Evolutionary conservation across 768 basidiomycete genomes (phyloP).

Genomic region (Dendrothele bispora): DNA sequence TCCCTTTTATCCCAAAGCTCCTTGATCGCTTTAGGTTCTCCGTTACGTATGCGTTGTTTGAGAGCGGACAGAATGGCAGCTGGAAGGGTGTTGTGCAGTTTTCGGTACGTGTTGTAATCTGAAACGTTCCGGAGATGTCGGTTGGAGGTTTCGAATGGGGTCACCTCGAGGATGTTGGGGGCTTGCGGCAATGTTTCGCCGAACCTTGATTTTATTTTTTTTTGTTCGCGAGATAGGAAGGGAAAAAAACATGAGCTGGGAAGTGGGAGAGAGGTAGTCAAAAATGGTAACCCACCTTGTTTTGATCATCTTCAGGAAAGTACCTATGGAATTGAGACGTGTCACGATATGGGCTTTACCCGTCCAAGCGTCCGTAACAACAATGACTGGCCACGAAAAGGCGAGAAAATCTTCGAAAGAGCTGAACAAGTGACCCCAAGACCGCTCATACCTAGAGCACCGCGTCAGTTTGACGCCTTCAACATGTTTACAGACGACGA

Average conservation of each 20-base stretch:
- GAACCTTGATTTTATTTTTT: no score
- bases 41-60: constrained; percentile 62
- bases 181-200: constrained; percentile 74
- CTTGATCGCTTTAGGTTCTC: constrained; percentile 63
- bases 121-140: constrained; percentile 72
- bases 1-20: constrained; percentile 70
- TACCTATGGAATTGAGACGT: constrained; percentile 65
- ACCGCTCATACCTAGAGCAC: constrained; percentile 65
- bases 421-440: constrained; percentile 79
- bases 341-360: constrained; percentile 80
- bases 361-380: constrained; percentile 70
- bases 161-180: constrained; percentile 68
- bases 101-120: constrained; percentile 69
- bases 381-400: constrained; percentile 84
- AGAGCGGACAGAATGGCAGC: constrained; percentile 65
- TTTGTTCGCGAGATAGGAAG: no score
- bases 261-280: neutral
- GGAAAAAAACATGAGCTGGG: neutral
- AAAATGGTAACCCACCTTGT: constrained; percentile 48
- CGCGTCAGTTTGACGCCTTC: neutral
- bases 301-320: constrained; percentile 85
- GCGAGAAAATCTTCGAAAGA: constrained; percentile 77
- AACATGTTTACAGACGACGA: neutral
- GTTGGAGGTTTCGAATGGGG: constrained; percentile 65
- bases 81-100: constrained; percentile 68